Percentiles rank a stretch among this genome's conserved stretches.
phyloP scores from a whole-genome alignment of 164 flowering plant species.

The Santalum album region DNA sequence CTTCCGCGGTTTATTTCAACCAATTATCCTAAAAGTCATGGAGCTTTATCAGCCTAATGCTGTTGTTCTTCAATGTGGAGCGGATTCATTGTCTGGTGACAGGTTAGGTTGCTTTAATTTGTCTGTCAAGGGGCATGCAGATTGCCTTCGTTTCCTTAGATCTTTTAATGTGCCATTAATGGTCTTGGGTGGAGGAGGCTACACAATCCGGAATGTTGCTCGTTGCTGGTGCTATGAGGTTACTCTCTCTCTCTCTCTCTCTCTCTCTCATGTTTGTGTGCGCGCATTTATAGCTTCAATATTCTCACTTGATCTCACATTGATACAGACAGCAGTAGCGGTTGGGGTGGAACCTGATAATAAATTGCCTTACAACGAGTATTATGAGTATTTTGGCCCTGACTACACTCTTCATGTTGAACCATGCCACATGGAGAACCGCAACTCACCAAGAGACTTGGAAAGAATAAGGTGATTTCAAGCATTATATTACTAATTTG shows the following conservation, averaged over 20 bases:
- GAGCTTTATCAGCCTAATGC: conserved; percentile 86
- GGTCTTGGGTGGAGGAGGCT: conserved; percentile 97
- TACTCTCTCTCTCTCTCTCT: conserved; percentile 8
- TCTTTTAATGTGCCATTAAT: conserved; percentile 87
- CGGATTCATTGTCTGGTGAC: conserved; percentile 87
- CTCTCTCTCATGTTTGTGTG: background rate
- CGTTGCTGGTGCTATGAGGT: conserved; percentile 99
- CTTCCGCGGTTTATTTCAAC: conserved; percentile 61
- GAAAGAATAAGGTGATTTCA: conserved; percentile 59
- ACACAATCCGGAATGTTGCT: conserved; percentile 86
- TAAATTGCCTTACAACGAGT: conserved; percentile 75
- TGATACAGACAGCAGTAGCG: conserved; percentile 86
- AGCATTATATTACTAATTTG: background rate
- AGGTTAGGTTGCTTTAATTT: conserved; percentile 88
- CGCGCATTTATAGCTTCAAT: background rate
- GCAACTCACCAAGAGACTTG: conserved; percentile 57
- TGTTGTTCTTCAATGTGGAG: conserved; percentile 94
- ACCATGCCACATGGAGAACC: conserved; percentile 64
- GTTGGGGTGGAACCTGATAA: conserved; percentile 89
- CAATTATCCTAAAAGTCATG: conserved; percentile 77
- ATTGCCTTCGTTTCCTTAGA: conserved; percentile 71
- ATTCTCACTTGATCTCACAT: conserved; percentile 1
- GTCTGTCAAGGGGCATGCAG: conserved; percentile 92
- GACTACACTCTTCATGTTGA: conserved; percentile 74
- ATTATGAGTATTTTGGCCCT: conserved; percentile 91